These are phyloP conservation scores for Trametes sp. DNA, from an alignment of 1,284 basidiomycete species.

Conservation along the genomic window DNA sequence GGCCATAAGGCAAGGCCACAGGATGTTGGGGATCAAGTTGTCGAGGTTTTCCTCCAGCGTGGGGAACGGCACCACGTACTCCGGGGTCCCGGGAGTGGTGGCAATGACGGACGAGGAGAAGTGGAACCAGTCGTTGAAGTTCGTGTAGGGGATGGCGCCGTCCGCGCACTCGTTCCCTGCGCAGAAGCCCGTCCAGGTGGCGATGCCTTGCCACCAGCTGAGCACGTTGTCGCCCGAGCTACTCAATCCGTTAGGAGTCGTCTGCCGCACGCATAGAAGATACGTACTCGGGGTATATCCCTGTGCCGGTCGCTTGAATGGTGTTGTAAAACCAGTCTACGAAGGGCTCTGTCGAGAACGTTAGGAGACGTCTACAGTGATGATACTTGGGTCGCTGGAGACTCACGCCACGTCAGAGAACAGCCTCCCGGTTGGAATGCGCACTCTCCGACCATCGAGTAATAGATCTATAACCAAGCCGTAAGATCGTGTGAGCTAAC, in stretches of 20 bases:
- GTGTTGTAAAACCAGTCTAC: constrained; percentile 22
- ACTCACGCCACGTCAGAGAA: constrained; percentile 20
- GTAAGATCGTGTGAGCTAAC: background rate
- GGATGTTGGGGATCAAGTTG: constrained; percentile 10
- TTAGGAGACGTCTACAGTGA: background rate
- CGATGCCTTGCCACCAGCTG: constrained; percentile 12
- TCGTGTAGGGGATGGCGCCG: constrained; percentile 15
- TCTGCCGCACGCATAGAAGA: background rate
- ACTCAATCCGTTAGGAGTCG: too few species aligned
- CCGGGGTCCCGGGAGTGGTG: constrained; percentile 11
- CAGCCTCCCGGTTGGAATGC: constrained; percentile 14
- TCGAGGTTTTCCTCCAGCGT: constrained; percentile 7
- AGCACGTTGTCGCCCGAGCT: constrained; percentile 7
- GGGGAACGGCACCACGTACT: background rate
- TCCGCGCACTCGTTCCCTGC: constrained; percentile 4
- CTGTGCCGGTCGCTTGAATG: constrained; percentile 8
- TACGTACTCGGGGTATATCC: constrained; percentile 11
- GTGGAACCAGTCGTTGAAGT: constrained; percentile 22
- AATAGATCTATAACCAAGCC: background rate
- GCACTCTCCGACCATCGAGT: constrained; percentile 13
- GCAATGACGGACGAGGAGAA: constrained; percentile 13
- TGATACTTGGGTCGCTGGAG: too few species aligned
- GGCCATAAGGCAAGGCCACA: constrained; percentile 15
- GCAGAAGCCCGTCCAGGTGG: constrained; percentile 14
- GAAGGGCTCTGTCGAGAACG: constrained; percentile 7